Evolutionary conservation across 106 monocot genomes (phyloP).

Genomic region (Dendrobium catenatum): DNA sequence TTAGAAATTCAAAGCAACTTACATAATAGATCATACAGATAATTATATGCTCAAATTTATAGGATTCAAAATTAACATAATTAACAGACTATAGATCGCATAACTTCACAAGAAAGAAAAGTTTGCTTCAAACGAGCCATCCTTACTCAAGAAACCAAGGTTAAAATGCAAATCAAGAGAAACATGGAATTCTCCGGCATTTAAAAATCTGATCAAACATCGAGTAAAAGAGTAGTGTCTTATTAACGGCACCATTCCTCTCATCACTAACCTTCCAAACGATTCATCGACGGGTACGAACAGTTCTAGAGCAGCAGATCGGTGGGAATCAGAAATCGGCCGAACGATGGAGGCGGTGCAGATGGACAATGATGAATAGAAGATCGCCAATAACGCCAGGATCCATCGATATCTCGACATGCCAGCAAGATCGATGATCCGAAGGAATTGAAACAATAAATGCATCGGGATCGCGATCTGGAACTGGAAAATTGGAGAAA

Average conservation of each 20-base stretch:
- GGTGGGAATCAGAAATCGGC: conserved; percentile 46
- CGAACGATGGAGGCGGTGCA: conserved; percentile 17
- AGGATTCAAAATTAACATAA: background rate
- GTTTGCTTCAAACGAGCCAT: background rate
- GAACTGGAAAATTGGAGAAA: background rate
- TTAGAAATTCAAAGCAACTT: background rate
- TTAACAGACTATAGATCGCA: background rate
- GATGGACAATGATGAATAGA: conserved; percentile 7
- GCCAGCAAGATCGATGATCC: background rate
- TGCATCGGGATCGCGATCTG: background rate
- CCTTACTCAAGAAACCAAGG: background rate
- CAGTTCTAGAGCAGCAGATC: conserved; percentile 45
- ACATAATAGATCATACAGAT: background rate
- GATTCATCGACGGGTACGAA: conserved; percentile 39
- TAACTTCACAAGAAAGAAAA: background rate
- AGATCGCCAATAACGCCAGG: conserved; percentile 11
- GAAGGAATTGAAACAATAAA: background rate
- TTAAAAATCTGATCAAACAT: background rate
- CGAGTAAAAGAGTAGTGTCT: background rate
- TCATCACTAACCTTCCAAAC: conserved; percentile 22
- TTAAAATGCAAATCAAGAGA: background rate
- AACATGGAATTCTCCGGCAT: background rate
- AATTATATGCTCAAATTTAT: background rate
- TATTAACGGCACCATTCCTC: background rate
- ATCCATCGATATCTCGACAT: conserved; percentile 14